Base-by-base conservation (phyloP, 164 flowering plant species). In the Santalum album region DNA sequence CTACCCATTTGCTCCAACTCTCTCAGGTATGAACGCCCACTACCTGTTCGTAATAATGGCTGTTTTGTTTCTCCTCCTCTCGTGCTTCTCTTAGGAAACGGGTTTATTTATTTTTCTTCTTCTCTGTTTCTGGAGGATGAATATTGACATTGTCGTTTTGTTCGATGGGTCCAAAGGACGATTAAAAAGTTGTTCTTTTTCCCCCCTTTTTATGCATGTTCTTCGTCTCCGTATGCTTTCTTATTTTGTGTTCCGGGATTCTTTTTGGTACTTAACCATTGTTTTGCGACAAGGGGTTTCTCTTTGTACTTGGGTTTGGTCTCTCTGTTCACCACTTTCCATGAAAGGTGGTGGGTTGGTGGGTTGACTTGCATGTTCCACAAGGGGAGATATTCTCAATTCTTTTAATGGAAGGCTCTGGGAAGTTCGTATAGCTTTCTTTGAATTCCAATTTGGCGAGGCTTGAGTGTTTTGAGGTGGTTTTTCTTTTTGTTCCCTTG, bases 281-380 rank as follows among this genome's bases (percentile, higher is more conserved):
- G 14, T 10, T 22, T 17, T 29, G 17, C 51, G 24, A 19, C 22
- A 60, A 43, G 55, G 35, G 58, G 49, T 51, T 32, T 44, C 29
- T 40, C 51, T 27, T 48, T 52, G 52, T 25, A 32, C 21, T 47
- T 38, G 42, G 46, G 53, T 21, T 22, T 18, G 53, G 56, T 50
- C 24, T 51, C 34, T 42, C 43, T 39, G 24, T 53, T 14, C 48
- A 14, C 35, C 56, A 51, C 49, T 48, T 29, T 57, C 39, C 44
- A 42, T 36, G 61, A 72, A 72, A 74, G 81, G 81, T 74, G 79
- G 81, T 78, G 61, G 78, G 74, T 75, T 78, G 70, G 66, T 69
- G 67, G 77, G 81, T 78, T 78, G 86, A 81, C 86, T 76, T 75
- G 1, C 10, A 42, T 44, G 9, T 29, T 29, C 9, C 56, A 22